Percentiles rank a stretch among this genome's conserved stretches.
Conservation (phyloP, 176 grass and related monocot species). For the Cenchrus purpureus region DNA sequence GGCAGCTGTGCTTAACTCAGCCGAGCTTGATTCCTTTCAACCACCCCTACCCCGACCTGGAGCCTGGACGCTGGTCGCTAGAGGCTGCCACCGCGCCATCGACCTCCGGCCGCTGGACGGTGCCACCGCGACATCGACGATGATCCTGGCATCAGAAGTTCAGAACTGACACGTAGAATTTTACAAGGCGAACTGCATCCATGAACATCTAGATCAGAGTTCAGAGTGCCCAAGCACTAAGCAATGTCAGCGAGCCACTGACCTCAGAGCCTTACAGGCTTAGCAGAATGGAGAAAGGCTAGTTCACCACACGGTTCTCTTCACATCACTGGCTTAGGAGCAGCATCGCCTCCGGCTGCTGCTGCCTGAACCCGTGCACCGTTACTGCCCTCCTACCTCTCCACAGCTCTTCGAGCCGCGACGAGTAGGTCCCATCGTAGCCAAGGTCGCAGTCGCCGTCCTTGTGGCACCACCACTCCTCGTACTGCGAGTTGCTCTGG, state of each 20-base stretch:
- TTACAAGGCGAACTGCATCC: background rate
- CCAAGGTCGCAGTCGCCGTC: background rate
- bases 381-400: background rate
- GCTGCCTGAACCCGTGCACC: constrained; percentile 54
- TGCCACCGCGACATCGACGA: no score
- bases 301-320: background rate
- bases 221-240: background rate
- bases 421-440: constrained; percentile 63
- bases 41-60: no score
- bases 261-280: constrained; percentile 12
- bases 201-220: background rate
- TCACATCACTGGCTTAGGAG: constrained; percentile 60
- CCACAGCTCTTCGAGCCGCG: constrained; percentile 36
- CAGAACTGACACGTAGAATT: background rate
- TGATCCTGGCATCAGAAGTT: background rate
- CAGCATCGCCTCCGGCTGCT: constrained; percentile 52
- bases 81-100: no score
- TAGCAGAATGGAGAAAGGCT: background rate
- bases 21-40: no score
- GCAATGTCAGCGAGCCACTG: constrained; percentile 47
- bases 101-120: no score
- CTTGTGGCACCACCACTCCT: constrained; percentile 32
- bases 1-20: no score
- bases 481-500: constrained; percentile 68
- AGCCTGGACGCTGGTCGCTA: no score